Base-by-base conservation (phyloP, 768 basidiomycete species). In the Collybiopsis luxurians region DNA sequence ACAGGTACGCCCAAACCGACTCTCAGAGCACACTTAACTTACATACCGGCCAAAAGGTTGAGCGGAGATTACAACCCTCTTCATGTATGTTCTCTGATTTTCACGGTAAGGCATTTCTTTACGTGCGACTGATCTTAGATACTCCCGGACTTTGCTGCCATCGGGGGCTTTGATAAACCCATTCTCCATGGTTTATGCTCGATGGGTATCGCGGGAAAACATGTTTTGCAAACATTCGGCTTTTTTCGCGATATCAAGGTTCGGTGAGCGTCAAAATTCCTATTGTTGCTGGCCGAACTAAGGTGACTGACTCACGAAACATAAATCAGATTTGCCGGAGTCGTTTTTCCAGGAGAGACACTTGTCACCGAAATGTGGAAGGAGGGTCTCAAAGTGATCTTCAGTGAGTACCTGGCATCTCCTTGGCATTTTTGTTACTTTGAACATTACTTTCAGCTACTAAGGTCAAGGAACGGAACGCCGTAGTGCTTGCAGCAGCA, bases 331-430 rank as follows among this genome's bases (percentile, higher is more conserved):
- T 96, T 98, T 71, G 84, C 89, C 0, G 94, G 93, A 2, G 85
- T 92, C 2, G 93, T 98, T 23, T 95, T 89, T 68, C 97, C 96
- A 2, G 96, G 95, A 0, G 95, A 98, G 73, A 98, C 96, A 1
- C 80, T 98, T 52, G 77, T 94, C 13, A 99, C 96, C 0, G 86
- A 92, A 69, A 98, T 98, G 96, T 99, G 97, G 97, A 97, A 95
- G 69, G 94, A 97, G 64, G 91, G 88, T 2, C 71, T 80, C 59
- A 97, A 86, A 73, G 87, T 98, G 54, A 85, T 98, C 49, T 99
- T 99, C 71, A 76, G 94, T 97, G 63, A 68, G 92, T 81, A 6
- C 4, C 10, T n/a, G n/a, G 3, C 6, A 10, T n/a, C 40, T 56
- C 21, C 52, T 28, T 56, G 17, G 21, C 23, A 27, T 54, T 26